Evolutionary conservation across 2,329 filamentous ascomycete genomes (phyloP), one percentile per base, ranked within the genome.

Genomic region (Monosporascus sp.): DNA sequence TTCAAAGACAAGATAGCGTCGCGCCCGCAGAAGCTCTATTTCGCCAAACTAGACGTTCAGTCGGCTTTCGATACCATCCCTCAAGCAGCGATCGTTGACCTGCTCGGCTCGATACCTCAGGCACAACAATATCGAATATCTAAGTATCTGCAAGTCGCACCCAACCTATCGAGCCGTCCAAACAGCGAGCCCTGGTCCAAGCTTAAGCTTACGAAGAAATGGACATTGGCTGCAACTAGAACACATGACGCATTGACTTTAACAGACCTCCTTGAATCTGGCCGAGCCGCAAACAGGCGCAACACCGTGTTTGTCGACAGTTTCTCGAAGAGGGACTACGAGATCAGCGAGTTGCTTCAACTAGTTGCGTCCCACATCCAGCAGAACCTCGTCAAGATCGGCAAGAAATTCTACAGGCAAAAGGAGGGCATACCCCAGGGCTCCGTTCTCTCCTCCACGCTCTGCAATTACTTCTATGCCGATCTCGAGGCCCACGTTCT

Each of bases 401-500:
- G 91, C 48, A 93, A 91, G 72, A 89, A 87, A 60, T 91, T 86
- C 68, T 97, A 94, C 68, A 82, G 90, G 24, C 94, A 99, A 68
- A 93, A 86, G 68, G 76, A 80, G 22, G 94, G 94, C 15, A 97
- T 99, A 40, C 92, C 94, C 0, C 94, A 99, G 69, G 94, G 94
- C 7, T 97, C 92, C 0, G 81, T 97, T 1, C 68, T 99, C 5
- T 97, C 92, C 0, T 89, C 87, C 44, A 77, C 91, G 41, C 77
- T 99, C 5, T 97, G 94, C 76, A 97, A 91, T 71, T 93, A 96
- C 71, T 97, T 97, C 70, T 99, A 99, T 66, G 92, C 89, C 6
- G 85, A 94, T 57, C 80, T 97, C 1, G 94, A 99, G 69, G 72
- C 72, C 7, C 77, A 84, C 26, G 74, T 86, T 15, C 75, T 97